These are phyloP conservation scores for Zalaria obscura DNA, from an alignment of 2,329 filamentous ascomycete species.

Conservation along the genomic window DNA sequence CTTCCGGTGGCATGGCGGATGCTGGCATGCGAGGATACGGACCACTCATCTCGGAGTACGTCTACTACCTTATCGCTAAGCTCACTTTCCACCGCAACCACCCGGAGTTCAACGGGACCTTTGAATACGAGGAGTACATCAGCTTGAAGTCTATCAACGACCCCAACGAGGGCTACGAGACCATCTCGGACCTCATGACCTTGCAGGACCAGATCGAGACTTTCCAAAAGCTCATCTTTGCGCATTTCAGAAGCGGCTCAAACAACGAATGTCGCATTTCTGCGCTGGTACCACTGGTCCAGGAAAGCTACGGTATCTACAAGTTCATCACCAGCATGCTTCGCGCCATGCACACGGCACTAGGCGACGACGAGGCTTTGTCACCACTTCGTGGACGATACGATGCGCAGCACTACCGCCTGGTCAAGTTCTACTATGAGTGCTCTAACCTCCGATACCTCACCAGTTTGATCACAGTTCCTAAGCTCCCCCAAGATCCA, in stretches of 20 bases:
- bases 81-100: constrained; percentile 93
- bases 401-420: constrained; percentile 87
- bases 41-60: constrained; percentile 89
- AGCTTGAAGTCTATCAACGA: constrained; percentile 97
- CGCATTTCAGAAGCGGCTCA: constrained; percentile 77
- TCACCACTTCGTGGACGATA: constrained; percentile 79
- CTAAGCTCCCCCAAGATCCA: constrained; percentile 86
- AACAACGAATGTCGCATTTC: constrained; percentile 98
- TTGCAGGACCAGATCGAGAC: constrained; percentile 96
- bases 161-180: constrained; percentile 93
- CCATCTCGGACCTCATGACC: constrained; percentile 90
- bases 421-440: constrained; percentile 98
- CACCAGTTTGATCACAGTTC: constrained; percentile 89
- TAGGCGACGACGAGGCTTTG: constrained; percentile 84
- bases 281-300: constrained; percentile 79
- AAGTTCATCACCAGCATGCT: constrained; percentile 99
- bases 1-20: constrained; percentile 43
- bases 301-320: constrained; percentile 98
- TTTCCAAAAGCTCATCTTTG: constrained; percentile 97
- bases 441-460: constrained; percentile 95
- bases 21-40: constrained; percentile 48
- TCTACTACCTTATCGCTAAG: constrained; percentile 88
- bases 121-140: constrained; percentile 98
- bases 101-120: constrained; percentile 95
- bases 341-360: constrained; percentile 85